Evolutionary conservation across 441 rosid species (phyloP), one percentile per base, ranked within the genome.

Genomic region (Geranium incanum): DNA sequence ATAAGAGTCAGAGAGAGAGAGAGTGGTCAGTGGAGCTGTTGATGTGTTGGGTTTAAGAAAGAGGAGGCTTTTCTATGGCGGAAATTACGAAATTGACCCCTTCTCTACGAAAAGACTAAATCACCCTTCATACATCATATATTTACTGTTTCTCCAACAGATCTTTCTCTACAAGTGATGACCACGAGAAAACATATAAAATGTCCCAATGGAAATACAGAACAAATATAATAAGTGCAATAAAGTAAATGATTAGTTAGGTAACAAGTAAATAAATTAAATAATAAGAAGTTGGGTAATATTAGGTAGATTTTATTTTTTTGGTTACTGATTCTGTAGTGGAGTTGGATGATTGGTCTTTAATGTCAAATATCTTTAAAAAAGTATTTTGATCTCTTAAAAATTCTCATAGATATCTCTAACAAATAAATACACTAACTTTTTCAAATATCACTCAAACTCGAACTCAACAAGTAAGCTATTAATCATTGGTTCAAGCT

Each of bases 21-120:
- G 16, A 50, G 59, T 13, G 59, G 59, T 50, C 59, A 50, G 59
- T 43, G 50, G 50, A 43, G 50, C 50, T 43, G 50, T 43, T 43
- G 16, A 50, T 50, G 4, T 50, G 59, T 50, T 50, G 59, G 59
- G 48, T 41, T 50, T 50, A 9, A 50, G 15, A 50, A 50, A 50
- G 59, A 50, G 16, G 59, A 50, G 59, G 59, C 59, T 11, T 4
- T 50, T n/a, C n/a, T n/a, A 18, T 50, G 3, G 59, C 18, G 13
- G 59, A 50, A 50, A 11, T 50, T 50, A 50, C 59, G 59, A 13
- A 50, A 50, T 4, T n/a, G 59, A 13, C 59, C 59, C n/a, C 16
- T 13, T 12, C n/a, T 50, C 13, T 9, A 0, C 3, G 15, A 50
- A 12, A n/a, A 50, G 59, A 50, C 59, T n/a, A 12, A 12, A 12